Evolutionary conservation across 2,329 filamentous ascomycete species (phyloP).

Genomic region (Fusarium lateritium): DNA sequence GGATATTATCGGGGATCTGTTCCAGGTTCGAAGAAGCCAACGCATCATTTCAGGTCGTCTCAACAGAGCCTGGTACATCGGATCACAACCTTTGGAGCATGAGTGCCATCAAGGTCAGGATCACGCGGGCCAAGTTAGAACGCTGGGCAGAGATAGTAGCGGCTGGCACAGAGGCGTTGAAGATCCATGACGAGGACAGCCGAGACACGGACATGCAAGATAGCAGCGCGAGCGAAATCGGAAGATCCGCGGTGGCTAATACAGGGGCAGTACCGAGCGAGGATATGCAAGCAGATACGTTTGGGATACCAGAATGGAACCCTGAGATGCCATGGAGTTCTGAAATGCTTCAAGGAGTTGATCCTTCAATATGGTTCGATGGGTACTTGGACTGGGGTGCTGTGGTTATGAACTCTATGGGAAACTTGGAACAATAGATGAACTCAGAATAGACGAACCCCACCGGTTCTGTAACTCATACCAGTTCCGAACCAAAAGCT

Average conservation of each 20-base stretch:
- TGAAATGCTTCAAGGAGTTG: constrained; percentile 53
- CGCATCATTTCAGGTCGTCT: constrained; percentile 52
- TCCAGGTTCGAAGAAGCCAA: constrained; percentile 62
- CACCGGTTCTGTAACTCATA: no score
- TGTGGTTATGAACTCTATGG: constrained; percentile 52
- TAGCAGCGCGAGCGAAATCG: constrained; percentile 1
- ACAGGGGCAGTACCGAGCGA: constrained; percentile 22
- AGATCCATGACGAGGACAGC: constrained; percentile 35
- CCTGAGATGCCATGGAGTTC: constrained; percentile 50
- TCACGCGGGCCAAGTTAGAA: constrained; percentile 63
- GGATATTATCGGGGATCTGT: constrained; percentile 59
- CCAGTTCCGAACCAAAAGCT: no score
- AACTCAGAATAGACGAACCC: no score
- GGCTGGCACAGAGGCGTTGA: constrained; percentile 51
- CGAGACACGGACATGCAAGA: constrained; percentile 42
- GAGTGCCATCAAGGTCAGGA: constrained; percentile 62
- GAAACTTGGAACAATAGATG: constrained; percentile 42
- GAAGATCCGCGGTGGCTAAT: not conserved
- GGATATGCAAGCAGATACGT: constrained; percentile 45
- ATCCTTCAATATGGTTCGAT: constrained; percentile 56
- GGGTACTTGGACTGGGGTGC: constrained; percentile 55
- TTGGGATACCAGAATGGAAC: constrained; percentile 47
- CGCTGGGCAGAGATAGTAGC: constrained; percentile 63
- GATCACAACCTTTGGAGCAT: constrained; percentile 65
- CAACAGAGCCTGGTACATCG: constrained; percentile 52